Evolutionary conservation across 2,329 filamentous ascomycete genomes (phyloP), one percentile per base, ranked within the genome.

Genomic region (Phaeoacremonium minimum): DNA sequence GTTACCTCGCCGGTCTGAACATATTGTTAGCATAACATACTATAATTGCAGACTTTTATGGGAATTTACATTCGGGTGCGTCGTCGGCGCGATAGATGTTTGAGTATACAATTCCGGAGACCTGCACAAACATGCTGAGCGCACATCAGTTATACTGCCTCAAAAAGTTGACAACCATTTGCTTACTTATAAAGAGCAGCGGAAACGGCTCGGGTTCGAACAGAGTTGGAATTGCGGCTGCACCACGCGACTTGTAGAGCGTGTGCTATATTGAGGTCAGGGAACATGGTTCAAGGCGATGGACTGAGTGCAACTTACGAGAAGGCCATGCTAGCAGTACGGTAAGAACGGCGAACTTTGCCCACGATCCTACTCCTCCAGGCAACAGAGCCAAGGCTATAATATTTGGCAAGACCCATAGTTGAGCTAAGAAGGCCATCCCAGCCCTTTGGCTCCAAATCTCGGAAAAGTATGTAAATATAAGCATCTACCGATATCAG

Each of bases 201-300:
- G 1, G 73, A 71, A 2, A 82, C 71, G 0, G 77, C 75, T 11
- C 78, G 58, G 9, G 74, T 78, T 7, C 75, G 64, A 2, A 81
- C 77, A 3, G 69, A 69, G 30, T 76, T 75, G 0, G 75, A 67
- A 45, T 81, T 82, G 31, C 74, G 66, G 3, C 71, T 75, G 0
- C 69, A 74, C 56, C 75, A 71, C 0, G 71, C 75, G 1, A 79
- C 76, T 28, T 75, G 60, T 15, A 79, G 69, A 0, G 74, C 69
- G 46, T 80, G 71, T 2, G 57, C 49, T 50, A 31, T 5, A 22
- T 65, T 36, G 28, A 20, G 19, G 20, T 12, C 31, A 30, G 26
- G 60, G 3, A 67, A 49, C 1, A 69, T 43, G 0, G 64, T 46
- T 0, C 57, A 65, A 3, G 9, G n/a, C 22, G 9, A 26, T 26